A percentile compares a stretch with the other conserved stretches of the same genome.
phyloP scores from a whole-genome alignment of 176 grass and related monocot genomes.

The Chrysopogon serrulatus region DNA sequence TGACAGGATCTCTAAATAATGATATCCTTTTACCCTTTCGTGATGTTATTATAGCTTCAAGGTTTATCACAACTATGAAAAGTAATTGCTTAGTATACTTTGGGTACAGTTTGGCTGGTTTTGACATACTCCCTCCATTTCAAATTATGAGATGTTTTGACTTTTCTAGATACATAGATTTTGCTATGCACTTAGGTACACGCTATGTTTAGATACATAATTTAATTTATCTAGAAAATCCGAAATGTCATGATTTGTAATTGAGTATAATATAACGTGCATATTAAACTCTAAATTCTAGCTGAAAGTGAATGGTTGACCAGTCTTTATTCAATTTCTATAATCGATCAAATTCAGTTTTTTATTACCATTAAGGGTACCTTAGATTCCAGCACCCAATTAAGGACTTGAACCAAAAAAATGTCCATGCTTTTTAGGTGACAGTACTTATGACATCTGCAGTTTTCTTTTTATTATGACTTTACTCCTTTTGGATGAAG shows the following conservation, averaged over 20 bases:
- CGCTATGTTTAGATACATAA: no score
- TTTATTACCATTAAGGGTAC: slow-evolving; percentile 8
- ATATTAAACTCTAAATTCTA: slow-evolving; percentile 9
- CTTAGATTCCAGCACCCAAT: not conserved
- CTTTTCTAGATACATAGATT: no score
- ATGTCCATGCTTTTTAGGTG: not conserved
- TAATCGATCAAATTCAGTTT: not conserved
- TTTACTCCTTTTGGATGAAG: not conserved
- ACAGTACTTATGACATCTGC: not conserved
- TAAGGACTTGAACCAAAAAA: not conserved
- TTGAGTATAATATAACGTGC: not conserved
- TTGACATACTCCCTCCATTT: no score
- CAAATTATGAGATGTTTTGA: no score
- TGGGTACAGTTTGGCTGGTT: not conserved
- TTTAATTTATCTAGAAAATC: no score
- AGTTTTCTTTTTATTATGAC: not conserved
- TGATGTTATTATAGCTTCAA: not conserved
- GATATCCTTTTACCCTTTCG: not conserved
- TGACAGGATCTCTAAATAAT: not conserved
- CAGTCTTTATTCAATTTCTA: not conserved
- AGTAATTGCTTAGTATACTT: not conserved
- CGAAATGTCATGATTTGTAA: no score
- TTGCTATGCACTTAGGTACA: no score
- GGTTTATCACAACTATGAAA: not conserved
- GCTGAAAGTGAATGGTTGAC: not conserved